A percentile compares a stretch with the other conserved stretches of the same genome.
Conservation (phyloP, 2,329 filamentous ascomycete species). For the Trichoderma sp. region DNA sequence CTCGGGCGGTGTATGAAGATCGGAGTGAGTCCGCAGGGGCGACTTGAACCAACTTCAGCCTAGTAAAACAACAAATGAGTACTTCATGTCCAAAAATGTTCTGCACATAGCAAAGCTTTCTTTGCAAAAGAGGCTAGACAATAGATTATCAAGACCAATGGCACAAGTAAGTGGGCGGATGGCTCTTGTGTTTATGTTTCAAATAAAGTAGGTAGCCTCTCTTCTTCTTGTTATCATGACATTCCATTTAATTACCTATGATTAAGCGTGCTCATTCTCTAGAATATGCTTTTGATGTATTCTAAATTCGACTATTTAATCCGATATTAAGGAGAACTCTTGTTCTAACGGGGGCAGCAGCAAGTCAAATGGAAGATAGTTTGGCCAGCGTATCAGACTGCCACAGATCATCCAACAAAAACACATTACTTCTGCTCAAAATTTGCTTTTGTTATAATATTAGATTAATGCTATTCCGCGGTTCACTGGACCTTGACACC, state of each 20-base stretch:
- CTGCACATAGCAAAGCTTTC: background rate
- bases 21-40: background rate
- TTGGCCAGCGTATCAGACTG: background rate
- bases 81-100: background rate
- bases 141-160: background rate
- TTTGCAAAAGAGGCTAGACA: background rate
- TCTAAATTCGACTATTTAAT: too few relatives aligned
- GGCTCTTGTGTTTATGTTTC: too few relatives aligned
- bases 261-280: too few relatives aligned
- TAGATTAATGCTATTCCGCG: background rate
- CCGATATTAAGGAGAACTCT: too few relatives aligned
- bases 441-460: background rate
- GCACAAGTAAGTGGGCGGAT: background rate
- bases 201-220: too few relatives aligned
- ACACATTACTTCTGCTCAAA: background rate
- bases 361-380: too few relatives aligned
- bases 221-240: too few relatives aligned
- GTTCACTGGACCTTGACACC: background rate
- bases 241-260: too few relatives aligned
- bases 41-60: too few relatives aligned
- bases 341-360: background rate
- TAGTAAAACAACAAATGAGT: background rate
- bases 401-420: background rate
- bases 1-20: background rate
- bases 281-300: too few relatives aligned